Conservation (phyloP, 225 moss, liverwort and hornwort genomes). For the Pseudoscleropodium purum region DNA sequence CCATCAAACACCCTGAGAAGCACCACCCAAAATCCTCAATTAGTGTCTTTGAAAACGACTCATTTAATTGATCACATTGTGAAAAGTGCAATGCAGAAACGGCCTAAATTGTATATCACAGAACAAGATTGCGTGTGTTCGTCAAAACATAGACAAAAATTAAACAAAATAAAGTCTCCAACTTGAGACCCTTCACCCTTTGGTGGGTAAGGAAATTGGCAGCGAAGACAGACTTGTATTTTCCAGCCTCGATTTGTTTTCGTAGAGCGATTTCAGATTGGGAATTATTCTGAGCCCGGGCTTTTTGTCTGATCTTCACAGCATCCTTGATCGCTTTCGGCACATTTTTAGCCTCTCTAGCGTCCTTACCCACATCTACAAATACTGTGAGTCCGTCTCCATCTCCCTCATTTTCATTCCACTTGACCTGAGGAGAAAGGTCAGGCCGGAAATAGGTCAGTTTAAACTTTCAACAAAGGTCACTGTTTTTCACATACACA, state of each 20-base stretch:
- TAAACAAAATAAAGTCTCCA: neutral
- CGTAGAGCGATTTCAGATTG: neutral
- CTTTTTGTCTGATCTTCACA: neutral
- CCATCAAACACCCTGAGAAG: constrained; percentile 20
- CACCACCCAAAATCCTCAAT: neutral
- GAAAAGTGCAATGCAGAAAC: neutral
- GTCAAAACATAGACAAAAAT: neutral
- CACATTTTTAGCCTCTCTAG: constrained; percentile 1
- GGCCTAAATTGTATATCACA: neutral
- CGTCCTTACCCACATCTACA: constrained; percentile 24
- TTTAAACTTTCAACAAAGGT: neutral
- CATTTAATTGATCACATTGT: neutral
- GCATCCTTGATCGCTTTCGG: constrained; percentile 26
- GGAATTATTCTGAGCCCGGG: constrained; percentile 1
- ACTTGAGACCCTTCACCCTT: neutral
- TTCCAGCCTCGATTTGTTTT: neutral
- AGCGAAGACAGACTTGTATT: constrained; percentile 27
- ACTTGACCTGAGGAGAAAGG: constrained; percentile 4
- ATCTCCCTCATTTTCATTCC: constrained; percentile 6
- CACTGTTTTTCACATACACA: neutral
- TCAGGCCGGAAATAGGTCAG: neutral
- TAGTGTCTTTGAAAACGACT: neutral
- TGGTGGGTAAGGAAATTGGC: neutral
- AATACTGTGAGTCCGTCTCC: constrained; percentile 35
- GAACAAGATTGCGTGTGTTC: neutral